These are phyloP conservation scores for Manihot esculenta DNA, from an alignment of 441 rosid species.

Conservation along the genomic window DNA sequence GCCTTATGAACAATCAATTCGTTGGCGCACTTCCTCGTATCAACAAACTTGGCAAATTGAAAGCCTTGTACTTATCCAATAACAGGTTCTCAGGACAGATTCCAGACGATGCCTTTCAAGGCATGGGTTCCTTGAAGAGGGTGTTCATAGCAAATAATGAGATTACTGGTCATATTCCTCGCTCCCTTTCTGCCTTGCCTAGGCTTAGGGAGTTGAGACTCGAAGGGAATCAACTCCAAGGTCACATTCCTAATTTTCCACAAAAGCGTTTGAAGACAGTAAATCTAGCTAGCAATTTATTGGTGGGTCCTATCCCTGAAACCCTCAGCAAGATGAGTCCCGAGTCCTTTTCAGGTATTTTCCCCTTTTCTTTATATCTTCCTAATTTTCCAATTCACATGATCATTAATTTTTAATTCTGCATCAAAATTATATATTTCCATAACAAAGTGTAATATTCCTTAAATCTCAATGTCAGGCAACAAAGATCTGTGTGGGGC, in stretches of 20 bases:
- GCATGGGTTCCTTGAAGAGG: constrained; percentile 69
- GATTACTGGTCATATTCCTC: constrained; percentile 55
- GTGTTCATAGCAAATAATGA: constrained; percentile 61
- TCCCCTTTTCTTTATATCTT: neutral
- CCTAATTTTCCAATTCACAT: neutral
- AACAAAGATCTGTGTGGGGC: constrained; percentile 60
- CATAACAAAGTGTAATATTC: no score
- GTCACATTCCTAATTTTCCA: constrained; percentile 60
- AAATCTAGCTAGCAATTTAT: constrained; percentile 62
- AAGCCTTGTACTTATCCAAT: constrained; percentile 65
- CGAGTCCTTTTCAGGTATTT: constrained; percentile 60
- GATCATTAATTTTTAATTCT: no score
- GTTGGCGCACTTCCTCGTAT: constrained; percentile 61
- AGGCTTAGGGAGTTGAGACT: constrained; percentile 59
- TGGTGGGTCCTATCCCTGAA: constrained; percentile 76
- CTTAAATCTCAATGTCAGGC: constrained; percentile 39
- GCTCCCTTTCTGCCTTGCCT: constrained; percentile 54
- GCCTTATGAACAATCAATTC: constrained; percentile 73
- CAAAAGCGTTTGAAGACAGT: constrained; percentile 38
- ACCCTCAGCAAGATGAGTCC: constrained; percentile 52
- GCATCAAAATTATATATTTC: no score
- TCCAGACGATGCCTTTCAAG: constrained; percentile 56
- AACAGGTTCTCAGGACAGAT: constrained; percentile 67
- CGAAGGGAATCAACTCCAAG: constrained; percentile 64
- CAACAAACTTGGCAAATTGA: constrained; percentile 46